Evolutionary conservation across 1,284 basidiomycete species (phyloP).

Genomic region (Athelia psychrophila): DNA sequence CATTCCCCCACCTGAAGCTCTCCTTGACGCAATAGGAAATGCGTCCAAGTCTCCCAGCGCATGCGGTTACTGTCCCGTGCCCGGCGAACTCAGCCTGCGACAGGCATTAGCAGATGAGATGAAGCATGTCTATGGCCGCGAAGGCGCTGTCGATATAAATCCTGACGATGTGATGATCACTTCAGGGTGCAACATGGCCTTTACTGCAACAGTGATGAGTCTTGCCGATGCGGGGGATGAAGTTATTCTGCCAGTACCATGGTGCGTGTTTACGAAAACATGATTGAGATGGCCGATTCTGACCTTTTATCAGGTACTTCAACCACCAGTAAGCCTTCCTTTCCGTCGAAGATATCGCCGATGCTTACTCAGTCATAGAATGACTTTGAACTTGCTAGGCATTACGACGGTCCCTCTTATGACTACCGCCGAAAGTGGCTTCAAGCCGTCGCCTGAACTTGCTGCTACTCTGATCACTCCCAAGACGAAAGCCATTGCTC

Average conservation of each 20-base stretch:
- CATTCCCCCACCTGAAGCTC: constrained; percentile 50
- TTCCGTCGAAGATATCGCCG: constrained; percentile 1
- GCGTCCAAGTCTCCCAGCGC: constrained; percentile 44
- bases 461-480: constrained; percentile 51
- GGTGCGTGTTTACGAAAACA: constrained; percentile 35
- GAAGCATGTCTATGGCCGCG: constrained; percentile 54
- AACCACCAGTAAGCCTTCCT: constrained; percentile 58
- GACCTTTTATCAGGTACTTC: constrained; percentile 55
- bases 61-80: constrained; percentile 64
- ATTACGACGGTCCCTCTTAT: constrained; percentile 62
- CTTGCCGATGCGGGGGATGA: constrained; percentile 74
- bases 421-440: constrained; percentile 54
- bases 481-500: constrained; percentile 67
- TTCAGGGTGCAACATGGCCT: constrained; percentile 71
- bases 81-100: constrained; percentile 62
- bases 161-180: constrained; percentile 60
- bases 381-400: constrained; percentile 69
- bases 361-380: constrained; percentile 36
- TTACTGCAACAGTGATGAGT: constrained; percentile 60
- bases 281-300: constrained; percentile 7
- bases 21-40: constrained; percentile 51
- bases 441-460: constrained; percentile 53
- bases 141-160: constrained; percentile 39
- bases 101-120: constrained; percentile 65
- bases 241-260: constrained; percentile 78